Base-by-base conservation (phyloP, 2,329 filamentous ascomycete genomes). In the Zalaria sp. region DNA sequence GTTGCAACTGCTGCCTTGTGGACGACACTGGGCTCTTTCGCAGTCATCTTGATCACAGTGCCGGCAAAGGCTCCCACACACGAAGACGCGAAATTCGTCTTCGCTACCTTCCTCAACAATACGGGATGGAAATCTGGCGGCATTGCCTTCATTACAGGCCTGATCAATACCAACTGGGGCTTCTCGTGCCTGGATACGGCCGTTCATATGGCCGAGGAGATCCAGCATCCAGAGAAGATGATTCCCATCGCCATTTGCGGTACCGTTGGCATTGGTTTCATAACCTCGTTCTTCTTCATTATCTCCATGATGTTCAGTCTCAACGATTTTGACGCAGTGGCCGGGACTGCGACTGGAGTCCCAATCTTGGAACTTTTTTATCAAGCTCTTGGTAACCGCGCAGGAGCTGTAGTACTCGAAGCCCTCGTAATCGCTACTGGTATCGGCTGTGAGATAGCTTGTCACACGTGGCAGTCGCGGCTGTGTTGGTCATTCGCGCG, bases 401-500 rank as follows among this genome's bases (percentile, higher is more conserved):
- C 55, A 2, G 68, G 66, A 8, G 68, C 68, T 3, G 65, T 69
- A 42, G 61, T 64, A 1, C 55, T 72, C 7, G 64, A 69, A 47
- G 54, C 56, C 1, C 49, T 71, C 39, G 61, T 72, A 46, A 57
- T 71, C 25, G 61, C 61, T 4, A 70, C 68, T 0, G 79, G 78
- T 48, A 73, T 79, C 37, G 75, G 77, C 34, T 83, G 78, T 68
- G 80, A 76, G 1, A 83, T 78, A 3, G 79, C 79, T 34, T 66
- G 77, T 5, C 67, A 72, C 42, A 71, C 68, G 4, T 72, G 67
- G 63, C 67, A 71, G 48, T 65, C 63, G 29, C 60, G 69, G 1
- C 57, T 72, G 5, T 66, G 64, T 44, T 73, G 69, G 69, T 68
- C 66, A 11, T 72, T 73, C 49, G 68, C 71, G 6, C 60, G 70